Evolutionary conservation across 495 filamentous ascomycete species (phyloP), one percentile per base, ranked within the genome.

Genomic region (Recurvomyces mirabilis): DNA sequence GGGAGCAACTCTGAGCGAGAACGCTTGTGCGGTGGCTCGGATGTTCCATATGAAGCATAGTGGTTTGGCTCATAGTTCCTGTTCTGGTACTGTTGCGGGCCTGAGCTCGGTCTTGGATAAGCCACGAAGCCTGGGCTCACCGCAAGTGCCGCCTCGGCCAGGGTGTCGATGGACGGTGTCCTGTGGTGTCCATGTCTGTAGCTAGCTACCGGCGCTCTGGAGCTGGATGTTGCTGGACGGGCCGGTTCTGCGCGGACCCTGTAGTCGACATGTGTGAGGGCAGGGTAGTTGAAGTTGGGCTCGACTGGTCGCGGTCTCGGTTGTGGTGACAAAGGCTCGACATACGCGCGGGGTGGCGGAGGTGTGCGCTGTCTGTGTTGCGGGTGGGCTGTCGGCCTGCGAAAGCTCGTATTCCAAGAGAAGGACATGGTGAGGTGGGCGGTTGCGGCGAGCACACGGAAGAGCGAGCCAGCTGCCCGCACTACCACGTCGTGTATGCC

Each of bases 1-100:
- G 64, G 55, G 40, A 73, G 56, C 49, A 70, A 66, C 47, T 77
- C 77, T 21, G 77, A 79, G 38, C 74, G 68, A 19, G 72, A 65
- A 22, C 77, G 70, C 53, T 81, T 81, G n/a, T 71, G 58, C 5
- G 75, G 75, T 19, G 71, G 67, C 51, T 75, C 74, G 36, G 41
- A 33, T 25, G 61, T 53, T 11, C 42, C 45, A 38, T 63, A 40
- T 9, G 18, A 20, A 39, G 37, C 14, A 22, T 34, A 19, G 34
- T 46, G 43, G 13, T 35, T 39, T 34, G 55, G 52, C 17, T 43
- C 52, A 15, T 52, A 25, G 9, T 30, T 29, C 23, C 24, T 22
- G 25, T 7, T 20, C 9, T 30, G 25, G 15, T 47, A 38, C 5
- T 31, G 21, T 37, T 48, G 51, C 18, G 45, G 35, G n/a, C 32